Conservation (phyloP, 257 asterid species). For the Solanum verrucosum region DNA sequence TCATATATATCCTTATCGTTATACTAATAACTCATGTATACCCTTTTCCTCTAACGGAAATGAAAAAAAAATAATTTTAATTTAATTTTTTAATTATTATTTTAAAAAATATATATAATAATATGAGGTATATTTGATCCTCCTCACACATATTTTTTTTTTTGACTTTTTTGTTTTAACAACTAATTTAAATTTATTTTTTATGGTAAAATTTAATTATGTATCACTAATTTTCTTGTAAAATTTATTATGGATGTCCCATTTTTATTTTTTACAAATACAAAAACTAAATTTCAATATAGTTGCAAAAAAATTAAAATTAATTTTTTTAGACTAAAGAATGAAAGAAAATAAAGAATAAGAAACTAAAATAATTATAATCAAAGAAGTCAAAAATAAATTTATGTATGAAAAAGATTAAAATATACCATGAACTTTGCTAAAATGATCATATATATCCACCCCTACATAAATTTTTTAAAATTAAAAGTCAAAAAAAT, state of each 20-base stretch:
- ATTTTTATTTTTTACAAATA: too few relatives aligned
- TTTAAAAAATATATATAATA: too few relatives aligned
- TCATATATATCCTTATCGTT: too few relatives aligned
- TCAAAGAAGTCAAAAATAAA: not conserved
- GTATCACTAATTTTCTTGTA: not conserved
- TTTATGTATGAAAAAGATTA: too few relatives aligned
- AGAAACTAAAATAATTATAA: not conserved
- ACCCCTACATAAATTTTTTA: not conserved
- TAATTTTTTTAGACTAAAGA: not conserved
- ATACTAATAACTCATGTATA: not conserved
- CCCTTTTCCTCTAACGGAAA: too few relatives aligned
- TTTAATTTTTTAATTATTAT: too few relatives aligned
- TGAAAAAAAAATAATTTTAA: not conserved
- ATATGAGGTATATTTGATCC: not conserved
- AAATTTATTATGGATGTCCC: not conserved
- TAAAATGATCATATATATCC: not conserved
- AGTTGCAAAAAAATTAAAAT: not conserved
- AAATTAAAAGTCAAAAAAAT: not conserved
- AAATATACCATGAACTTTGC: not conserved
- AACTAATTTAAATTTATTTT: not conserved
- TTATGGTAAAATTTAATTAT: not conserved
- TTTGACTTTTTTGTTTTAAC: not conserved
- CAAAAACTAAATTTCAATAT: not conserved
- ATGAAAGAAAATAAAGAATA: not conserved
- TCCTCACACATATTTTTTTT: not conserved